These are phyloP conservation scores for Xylaria multiplex DNA, from an alignment of 2,329 filamentous ascomycete species.

Conservation along the genomic window DNA sequence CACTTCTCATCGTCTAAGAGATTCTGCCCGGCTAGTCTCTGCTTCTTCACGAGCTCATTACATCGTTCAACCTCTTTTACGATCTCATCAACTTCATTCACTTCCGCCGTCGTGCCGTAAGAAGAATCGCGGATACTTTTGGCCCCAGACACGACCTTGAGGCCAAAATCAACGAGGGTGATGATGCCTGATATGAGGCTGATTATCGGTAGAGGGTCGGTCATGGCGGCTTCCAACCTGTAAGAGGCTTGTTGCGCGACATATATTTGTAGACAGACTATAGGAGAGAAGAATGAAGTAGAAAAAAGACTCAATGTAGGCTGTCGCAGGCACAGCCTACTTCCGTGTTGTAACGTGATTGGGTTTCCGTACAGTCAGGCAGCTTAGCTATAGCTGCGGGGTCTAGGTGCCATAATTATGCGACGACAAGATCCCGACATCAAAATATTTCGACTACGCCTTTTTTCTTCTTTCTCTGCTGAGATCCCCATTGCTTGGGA, in stretches of 20 bases:
- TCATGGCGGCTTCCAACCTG: neutral
- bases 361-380: neutral
- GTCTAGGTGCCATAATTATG: neutral
- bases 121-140: constrained; percentile 3
- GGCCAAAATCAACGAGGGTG: constrained; percentile 12
- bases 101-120: constrained; percentile 7
- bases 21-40: too few species aligned
- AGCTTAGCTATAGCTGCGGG: neutral
- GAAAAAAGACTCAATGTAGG: neutral
- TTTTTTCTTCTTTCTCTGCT: too few species aligned
- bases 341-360: neutral
- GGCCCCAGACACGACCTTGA: neutral
- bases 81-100: neutral
- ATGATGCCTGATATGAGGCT: constrained; percentile 16
- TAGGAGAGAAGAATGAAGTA: neutral
- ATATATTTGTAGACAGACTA: neutral
- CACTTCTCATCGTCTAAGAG: neutral
- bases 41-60: neutral
- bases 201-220: constrained; percentile 4
- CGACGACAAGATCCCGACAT: neutral
- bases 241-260: too few species aligned
- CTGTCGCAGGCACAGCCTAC: neutral
- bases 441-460: too few species aligned
- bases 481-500: too few species aligned
- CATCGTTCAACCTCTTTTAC: neutral